A percentile compares a stretch with the other conserved stretches of the same genome.
Evolutionary conservation across 164 flowering plant species (phyloP).

Genomic region (Aristolochia californica): DNA sequence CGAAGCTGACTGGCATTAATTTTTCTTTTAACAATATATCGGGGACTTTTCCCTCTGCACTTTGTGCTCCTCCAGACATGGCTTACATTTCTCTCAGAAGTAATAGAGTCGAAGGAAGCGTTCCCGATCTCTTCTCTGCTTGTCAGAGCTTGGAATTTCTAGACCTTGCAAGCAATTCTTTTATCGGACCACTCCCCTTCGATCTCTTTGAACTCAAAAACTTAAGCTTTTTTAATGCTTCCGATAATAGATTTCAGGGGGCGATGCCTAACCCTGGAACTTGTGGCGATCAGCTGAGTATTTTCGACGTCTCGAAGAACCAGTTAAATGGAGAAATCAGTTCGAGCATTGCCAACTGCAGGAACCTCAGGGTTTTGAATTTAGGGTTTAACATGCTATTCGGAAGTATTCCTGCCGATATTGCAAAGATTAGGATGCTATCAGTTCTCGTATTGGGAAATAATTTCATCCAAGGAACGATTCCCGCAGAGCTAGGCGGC

Average conservation of each 20-base stretch:
- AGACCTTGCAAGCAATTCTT: constrained; percentile 72
- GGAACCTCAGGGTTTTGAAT: constrained; percentile 44
- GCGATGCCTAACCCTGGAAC: constrained; percentile 29
- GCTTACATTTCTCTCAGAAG: constrained; percentile 54
- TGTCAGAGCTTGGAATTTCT: constrained; percentile 58
- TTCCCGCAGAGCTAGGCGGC: constrained; percentile 54
- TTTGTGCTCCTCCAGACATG: constrained; percentile 41
- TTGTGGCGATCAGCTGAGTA: constrained; percentile 41
- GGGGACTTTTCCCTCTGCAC: constrained; percentile 49
- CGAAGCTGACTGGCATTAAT: constrained; percentile 61
- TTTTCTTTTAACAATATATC: constrained; percentile 61
- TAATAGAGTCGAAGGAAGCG: constrained; percentile 49
- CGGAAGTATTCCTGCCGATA: constrained; percentile 53
- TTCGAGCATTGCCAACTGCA: constrained; percentile 41
- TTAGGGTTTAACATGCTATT: constrained; percentile 51
- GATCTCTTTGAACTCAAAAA: constrained; percentile 39
- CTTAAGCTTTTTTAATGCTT: constrained; percentile 57
- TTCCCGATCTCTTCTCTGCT: constrained; percentile 27
- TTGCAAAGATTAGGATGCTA: constrained; percentile 39
- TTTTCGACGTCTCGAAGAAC: constrained; percentile 66
- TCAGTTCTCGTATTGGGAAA: constrained; percentile 48
- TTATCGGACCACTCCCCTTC: constrained; percentile 59
- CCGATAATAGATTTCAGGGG: constrained; percentile 61
- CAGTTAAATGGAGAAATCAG: constrained; percentile 55
- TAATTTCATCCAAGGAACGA: constrained; percentile 54